Evolutionary conservation across 495 filamentous ascomycete species (phyloP), one percentile per base, ranked within the genome.

Genomic region (Aspergillus ostianus): DNA sequence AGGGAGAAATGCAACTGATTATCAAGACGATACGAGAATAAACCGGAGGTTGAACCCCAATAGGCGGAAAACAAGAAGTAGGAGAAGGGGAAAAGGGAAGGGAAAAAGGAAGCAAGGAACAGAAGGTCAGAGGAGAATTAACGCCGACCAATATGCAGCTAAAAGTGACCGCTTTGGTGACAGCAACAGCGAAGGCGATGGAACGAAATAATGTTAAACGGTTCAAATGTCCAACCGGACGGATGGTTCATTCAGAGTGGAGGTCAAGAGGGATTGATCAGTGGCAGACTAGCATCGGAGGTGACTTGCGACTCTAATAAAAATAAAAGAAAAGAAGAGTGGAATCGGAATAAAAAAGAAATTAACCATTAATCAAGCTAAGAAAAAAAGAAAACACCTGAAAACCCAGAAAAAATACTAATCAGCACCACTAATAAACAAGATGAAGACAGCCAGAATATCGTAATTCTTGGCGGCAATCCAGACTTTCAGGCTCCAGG

Each of bases 241-340:
- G 53, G 58, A 61, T 59, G 62, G 62, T 63, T 68, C 60, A 57
- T 63, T 55, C 63, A 54, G 61, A 57, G 62, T 61, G 66, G 66
- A 68, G 63, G 50, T 45, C 10, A 32, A 41, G 36, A 41, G 12
- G 36, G 36, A 41, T 17, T 41, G 36, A 41, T 41, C 36, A 41
- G 36, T 41, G 36, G 17, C 44, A 29, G 45, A 46, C 20, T n/a
- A 59, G 8, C 36, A 53, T 54, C 20, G 26, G 36, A 57, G 32
- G 48, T 19, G 49, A 63, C 29, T 30, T 49, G 56, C 50, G 19
- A 45, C 59, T n/a, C 47, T 48, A 47, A 41, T 51, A 59, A 15
- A 55, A 26, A 26, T 4, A 46, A 26, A 56, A 20, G 32, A 57
- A 58, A 58, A 63, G 30, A 63, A 45, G 49, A 56, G 47, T 46